Percentiles rank a stretch among this genome's conserved stretches.
Evolutionary conservation across 192 early-diverging fungal species (phyloP).

Genomic region (Rhizophagus sp.): DNA sequence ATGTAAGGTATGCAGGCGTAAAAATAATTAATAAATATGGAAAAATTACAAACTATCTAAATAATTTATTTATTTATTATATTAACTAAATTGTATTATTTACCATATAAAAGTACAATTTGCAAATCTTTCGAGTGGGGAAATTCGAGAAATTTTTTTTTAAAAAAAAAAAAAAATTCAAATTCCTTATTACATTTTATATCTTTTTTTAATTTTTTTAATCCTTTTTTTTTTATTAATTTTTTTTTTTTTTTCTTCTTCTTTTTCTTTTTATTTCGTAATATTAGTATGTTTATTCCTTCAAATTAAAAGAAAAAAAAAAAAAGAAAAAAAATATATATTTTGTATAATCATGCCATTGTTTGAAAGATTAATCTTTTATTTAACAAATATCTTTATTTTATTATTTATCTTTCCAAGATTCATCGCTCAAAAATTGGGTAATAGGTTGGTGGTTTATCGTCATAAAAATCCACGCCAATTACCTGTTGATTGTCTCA

Average conservation of each 20-base stretch:
- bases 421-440: too few relatives aligned
- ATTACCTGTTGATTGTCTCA: background rate
- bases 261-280: background rate
- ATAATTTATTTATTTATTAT: background rate
- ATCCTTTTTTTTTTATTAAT: too few relatives aligned
- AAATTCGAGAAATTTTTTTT: background rate
- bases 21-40: constrained; percentile 1
- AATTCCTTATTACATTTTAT: background rate
- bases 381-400: too few relatives aligned
- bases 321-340: too few relatives aligned
- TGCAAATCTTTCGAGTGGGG: background rate
- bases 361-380: too few relatives aligned
- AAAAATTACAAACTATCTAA: background rate
- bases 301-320: too few relatives aligned
- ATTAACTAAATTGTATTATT: background rate
- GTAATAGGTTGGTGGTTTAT: background rate
- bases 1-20: background rate
- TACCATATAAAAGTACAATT: background rate
- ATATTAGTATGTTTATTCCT: background rate
- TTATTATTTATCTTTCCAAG: too few relatives aligned
- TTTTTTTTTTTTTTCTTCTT: background rate
- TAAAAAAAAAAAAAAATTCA: background rate
- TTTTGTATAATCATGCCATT: too few relatives aligned
- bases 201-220: too few relatives aligned
- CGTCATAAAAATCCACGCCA: background rate